phyloP scores from a whole-genome alignment of 1,139 yeast species.

The Suzukiozyma palmioleophila region DNA sequence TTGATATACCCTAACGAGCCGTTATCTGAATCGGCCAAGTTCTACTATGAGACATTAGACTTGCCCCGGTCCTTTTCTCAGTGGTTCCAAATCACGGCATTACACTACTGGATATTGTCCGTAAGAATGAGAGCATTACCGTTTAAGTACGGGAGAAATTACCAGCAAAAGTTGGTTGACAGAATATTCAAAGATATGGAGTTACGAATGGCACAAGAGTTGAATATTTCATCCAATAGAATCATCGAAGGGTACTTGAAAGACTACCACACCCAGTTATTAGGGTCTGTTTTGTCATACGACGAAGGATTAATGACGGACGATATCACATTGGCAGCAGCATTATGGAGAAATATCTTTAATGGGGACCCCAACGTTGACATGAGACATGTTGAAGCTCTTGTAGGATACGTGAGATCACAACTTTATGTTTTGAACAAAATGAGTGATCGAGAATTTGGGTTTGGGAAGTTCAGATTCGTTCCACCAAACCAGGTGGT shows the following conservation, averaged over 20 bases:
- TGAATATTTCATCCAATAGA: constrained; percentile 79
- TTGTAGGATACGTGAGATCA: constrained; percentile 82
- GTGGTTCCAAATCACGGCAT: constrained; percentile 88
- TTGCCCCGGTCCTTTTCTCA: constrained; percentile 86
- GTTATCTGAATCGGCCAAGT: constrained; percentile 58
- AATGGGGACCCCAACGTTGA: constrained; percentile 83
- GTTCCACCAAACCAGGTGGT: constrained; percentile 83
- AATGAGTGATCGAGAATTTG: constrained; percentile 88
- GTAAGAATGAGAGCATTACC: constrained; percentile 98
- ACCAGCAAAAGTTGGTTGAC: constrained; percentile 89
- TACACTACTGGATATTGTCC: constrained; percentile 90
- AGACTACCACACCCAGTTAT: constrained; percentile 84
- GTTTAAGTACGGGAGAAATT: constrained; percentile 77
- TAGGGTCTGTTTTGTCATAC: constrained; percentile 85
- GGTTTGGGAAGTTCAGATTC: constrained; percentile 81
- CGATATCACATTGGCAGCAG: constrained; percentile 82
- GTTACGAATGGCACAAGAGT: constrained; percentile 75
- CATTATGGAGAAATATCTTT: constrained; percentile 88
- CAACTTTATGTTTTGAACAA: constrained; percentile 83
- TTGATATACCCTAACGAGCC: constrained; percentile 70
- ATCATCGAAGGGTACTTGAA: constrained; percentile 82
- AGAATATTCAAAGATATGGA: constrained; percentile 89
- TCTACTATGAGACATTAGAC: constrained; percentile 74
- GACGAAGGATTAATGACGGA: constrained; percentile 87
- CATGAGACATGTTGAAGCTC: constrained; percentile 77